Evolutionary conservation across 1,284 basidiomycete genomes (phyloP), one percentile per base, ranked within the genome.

Genomic region (Irpex sp.): DNA sequence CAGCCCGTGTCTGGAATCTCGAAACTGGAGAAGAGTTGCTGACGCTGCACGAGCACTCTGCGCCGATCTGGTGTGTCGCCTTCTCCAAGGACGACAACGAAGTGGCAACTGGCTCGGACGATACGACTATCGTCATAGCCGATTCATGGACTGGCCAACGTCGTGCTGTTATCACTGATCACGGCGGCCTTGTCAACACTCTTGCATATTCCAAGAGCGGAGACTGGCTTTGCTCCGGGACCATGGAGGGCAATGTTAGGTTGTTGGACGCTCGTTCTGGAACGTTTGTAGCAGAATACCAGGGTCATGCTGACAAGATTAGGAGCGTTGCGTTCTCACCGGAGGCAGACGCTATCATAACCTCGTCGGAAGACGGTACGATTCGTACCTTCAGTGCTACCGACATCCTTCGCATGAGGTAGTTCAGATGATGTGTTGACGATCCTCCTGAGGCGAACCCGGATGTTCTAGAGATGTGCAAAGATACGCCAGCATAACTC

Each of bases 331-430:
- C 68, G 4, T 73, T 72, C 61, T 52, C 65, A 63, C 54, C 75
- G 2, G 67, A 73, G 36, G 73, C 73, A 4, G 65, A 62, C 5
- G 64, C 70, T 13, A 69, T 79, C 13, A 73, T 75, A 0, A 76
- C 77, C 0, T 72, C 70, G 0, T 76, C 77, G 21, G 77, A 74
- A 31, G 77, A 79, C 40, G 73, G 72, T 0, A 69, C 72, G 5
- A 71, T 77, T 26, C 51, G 51, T 8, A 52, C 6, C n/a, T 52
- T 52, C 19, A 52, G 51, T 52, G 51, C 9, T 13, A 26, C 21
- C 11, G 51, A 52, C 19, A 5, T 52, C 21, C 51, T 52, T 52
- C 51, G 51, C 4, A 2, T 52, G 1, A 52, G n/a, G 15, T n/a
- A 47, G 51, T 52, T 36, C 31, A 34, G 31, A 6, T 34, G 31